Evolutionary conservation across 345 rosid genomes (phyloP).

Genomic region (Reutealis trisperma): DNA sequence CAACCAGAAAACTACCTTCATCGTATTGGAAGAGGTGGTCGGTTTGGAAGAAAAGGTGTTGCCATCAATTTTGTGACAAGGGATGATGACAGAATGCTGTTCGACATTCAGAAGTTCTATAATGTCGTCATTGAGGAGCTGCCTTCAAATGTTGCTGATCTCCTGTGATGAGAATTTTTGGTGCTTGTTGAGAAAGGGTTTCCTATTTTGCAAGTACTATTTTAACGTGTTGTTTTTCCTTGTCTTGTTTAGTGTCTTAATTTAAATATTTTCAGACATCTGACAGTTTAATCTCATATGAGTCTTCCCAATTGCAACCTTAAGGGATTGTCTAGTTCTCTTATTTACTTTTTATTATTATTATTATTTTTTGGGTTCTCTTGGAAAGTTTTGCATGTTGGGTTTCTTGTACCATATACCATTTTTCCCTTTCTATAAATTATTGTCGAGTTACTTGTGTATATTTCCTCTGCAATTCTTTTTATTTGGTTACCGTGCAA

Average conservation of each 20-base stretch:
- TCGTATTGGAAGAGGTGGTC: slow-evolving; percentile 54
- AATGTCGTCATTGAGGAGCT: slow-evolving; percentile 47
- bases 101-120: slow-evolving; percentile 41
- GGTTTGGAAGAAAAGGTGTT: slow-evolving; percentile 57
- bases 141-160: slow-evolving; percentile 52
- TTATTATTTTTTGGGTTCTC: not conserved
- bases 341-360: not conserved
- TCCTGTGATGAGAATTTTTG: slow-evolving; percentile 43
- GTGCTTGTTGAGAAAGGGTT: slow-evolving; percentile 35
- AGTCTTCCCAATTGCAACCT: slow-evolving; percentile 29
- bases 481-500: too few relatives aligned
- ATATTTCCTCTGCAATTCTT: not conserved
- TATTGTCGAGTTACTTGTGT: not conserved
- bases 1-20: slow-evolving; percentile 58
- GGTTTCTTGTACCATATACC: not conserved
- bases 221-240: slow-evolving; percentile 13
- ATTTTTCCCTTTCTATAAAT: not conserved
- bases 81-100: slow-evolving; percentile 50
- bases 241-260: slow-evolving; percentile 25
- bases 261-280: slow-evolving; percentile 30
- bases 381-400: slow-evolving; percentile 18
- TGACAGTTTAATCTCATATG: slow-evolving; percentile 45
- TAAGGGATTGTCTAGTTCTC: slow-evolving; percentile 15
- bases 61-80: slow-evolving; percentile 48
- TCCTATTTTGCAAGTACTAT: slow-evolving; percentile 35